Conservation (phyloP, 2,329 filamentous ascomycete genomes). For the Epichloe gansuensis region DNA sequence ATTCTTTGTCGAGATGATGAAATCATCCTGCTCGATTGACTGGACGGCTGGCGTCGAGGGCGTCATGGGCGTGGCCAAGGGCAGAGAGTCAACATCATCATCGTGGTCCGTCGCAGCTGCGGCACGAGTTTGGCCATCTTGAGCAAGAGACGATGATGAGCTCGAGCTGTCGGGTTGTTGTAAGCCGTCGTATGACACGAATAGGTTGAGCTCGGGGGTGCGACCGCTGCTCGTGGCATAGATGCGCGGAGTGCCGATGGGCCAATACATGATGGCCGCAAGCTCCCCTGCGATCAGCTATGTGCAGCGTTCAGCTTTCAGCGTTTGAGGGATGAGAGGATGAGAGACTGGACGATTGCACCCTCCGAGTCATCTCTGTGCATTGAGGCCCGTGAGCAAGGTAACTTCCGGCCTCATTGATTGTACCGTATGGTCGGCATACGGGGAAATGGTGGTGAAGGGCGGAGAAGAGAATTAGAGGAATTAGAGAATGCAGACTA, state of each 20-base stretch:
- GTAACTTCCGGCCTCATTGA: not conserved
- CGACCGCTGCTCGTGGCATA: constrained; percentile 64
- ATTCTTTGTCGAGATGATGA: constrained; percentile 12
- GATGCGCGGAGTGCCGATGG: constrained; percentile 69
- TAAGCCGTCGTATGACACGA: constrained; percentile 50
- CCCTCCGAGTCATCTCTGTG: constrained; percentile 15
- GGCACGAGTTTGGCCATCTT: constrained; percentile 12
- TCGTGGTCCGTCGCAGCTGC: constrained; percentile 19
- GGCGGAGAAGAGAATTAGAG: too few species aligned
- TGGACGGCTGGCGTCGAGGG: constrained; percentile 45
- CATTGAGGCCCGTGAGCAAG: not conserved
- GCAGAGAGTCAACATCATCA: constrained; percentile 23
- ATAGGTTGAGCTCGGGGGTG: constrained; percentile 34
- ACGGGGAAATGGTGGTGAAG: not conserved
- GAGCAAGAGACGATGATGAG: constrained; percentile 4
- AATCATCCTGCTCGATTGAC: constrained; percentile 42
- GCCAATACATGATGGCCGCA: constrained; percentile 68
- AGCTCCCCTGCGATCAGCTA: constrained; percentile 13
- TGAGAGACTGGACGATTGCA: constrained; percentile 10
- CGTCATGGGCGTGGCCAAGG: constrained; percentile 36
- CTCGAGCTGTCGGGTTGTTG: constrained; percentile 20
- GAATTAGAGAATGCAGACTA: too few species aligned
- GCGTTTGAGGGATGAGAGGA: constrained; percentile 4
- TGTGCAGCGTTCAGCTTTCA: constrained; percentile 6
- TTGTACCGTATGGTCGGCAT: not conserved